phyloP scores from a whole-genome alignment of 192 early-diverging fungal genomes.

The Pilobolus umbonatus region DNA sequence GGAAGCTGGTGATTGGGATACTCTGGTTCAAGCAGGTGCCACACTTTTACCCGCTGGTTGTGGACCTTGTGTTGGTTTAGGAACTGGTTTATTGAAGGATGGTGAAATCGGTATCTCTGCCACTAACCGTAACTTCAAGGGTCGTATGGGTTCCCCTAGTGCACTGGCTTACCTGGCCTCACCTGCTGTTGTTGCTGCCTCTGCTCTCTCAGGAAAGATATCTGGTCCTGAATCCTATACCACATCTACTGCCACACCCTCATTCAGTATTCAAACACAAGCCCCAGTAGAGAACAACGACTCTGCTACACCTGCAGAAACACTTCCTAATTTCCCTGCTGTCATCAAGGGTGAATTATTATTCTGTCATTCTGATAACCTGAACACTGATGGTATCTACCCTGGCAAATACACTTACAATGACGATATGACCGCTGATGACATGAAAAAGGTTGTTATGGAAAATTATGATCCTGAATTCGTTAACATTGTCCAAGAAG shows the following conservation, averaged over 20 bases:
- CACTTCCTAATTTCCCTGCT: slow-evolving; percentile 69
- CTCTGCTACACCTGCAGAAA: slow-evolving; percentile 11
- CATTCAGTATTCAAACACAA: slow-evolving; percentile 22
- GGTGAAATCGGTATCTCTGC: slow-evolving; percentile 98
- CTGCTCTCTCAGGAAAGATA: slow-evolving; percentile 85
- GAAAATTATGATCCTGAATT: slow-evolving; percentile 97
- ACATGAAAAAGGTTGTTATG: slow-evolving; percentile 96
- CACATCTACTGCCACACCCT: slow-evolving; percentile 14
- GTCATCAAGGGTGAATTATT: slow-evolving; percentile 77
- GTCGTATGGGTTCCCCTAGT: slow-evolving; percentile 92
- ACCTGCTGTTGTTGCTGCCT: slow-evolving; percentile 94
- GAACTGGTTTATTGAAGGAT: slow-evolving; percentile 89
- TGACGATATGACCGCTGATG: slow-evolving; percentile 85
- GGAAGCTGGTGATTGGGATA: slow-evolving; percentile 81
- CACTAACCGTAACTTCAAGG: slow-evolving; percentile 98
- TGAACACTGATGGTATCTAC: slow-evolving; percentile 99
- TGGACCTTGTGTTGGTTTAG: slow-evolving; percentile 94
- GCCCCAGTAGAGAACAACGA: slow-evolving; percentile 21
- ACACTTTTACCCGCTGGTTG: slow-evolving; percentile 89
- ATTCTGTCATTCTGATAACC: slow-evolving; percentile 89
- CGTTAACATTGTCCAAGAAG: slow-evolving; percentile 54
- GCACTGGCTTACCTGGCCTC: slow-evolving; percentile 93
- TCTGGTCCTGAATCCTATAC: slow-evolving; percentile 16
- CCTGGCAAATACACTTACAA: slow-evolving; percentile 98
- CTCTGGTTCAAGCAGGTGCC: slow-evolving; percentile 84